Evolutionary conservation across 2,329 filamentous ascomycete genomes (phyloP).

Genomic region (Fusarium chuoi): DNA sequence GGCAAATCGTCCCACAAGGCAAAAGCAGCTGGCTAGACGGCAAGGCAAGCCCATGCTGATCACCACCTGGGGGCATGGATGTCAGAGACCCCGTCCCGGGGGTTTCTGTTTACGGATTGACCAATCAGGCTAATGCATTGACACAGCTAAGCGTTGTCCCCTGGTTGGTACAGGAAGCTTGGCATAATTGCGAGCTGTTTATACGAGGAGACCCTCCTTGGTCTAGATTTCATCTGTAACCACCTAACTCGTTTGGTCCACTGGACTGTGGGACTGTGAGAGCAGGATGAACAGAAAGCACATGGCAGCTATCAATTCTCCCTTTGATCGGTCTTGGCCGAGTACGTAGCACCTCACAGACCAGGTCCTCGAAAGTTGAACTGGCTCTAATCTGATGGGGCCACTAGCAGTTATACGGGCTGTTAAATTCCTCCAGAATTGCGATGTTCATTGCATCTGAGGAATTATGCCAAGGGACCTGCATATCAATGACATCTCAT

Average conservation of each 20-base stretch:
- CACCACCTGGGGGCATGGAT: conserved; percentile 22
- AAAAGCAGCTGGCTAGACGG: neutral
- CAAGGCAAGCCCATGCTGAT: conserved; percentile 8
- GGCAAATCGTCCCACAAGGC: conserved; percentile 22
- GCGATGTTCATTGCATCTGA: neutral
- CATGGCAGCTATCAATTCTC: conserved; percentile 14
- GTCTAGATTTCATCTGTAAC: conserved; percentile 18
- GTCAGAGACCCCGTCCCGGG: conserved; percentile 8
- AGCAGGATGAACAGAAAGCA: conserved; percentile 2
- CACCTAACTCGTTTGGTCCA: neutral
- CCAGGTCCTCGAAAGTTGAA: neutral
- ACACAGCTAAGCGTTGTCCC: neutral
- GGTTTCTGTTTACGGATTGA: conserved; percentile 23
- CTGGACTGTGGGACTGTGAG: neutral
- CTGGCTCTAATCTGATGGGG: neutral
- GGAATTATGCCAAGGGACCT: conserved; percentile 7
- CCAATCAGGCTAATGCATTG: conserved; percentile 3
- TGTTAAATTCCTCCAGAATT: neutral
- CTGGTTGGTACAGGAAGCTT: conserved; percentile 10
- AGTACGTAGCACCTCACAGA: neutral
- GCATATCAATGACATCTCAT: neutral
- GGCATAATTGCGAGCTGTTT: conserved; percentile 11
- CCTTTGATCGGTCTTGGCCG: conserved; percentile 5
- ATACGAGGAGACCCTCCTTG: conserved; percentile 22
- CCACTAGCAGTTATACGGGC: conserved; percentile 6